Evolutionary conservation across 2,329 filamentous ascomycete species (phyloP).

Genomic region (Hypocreales sp.): DNA sequence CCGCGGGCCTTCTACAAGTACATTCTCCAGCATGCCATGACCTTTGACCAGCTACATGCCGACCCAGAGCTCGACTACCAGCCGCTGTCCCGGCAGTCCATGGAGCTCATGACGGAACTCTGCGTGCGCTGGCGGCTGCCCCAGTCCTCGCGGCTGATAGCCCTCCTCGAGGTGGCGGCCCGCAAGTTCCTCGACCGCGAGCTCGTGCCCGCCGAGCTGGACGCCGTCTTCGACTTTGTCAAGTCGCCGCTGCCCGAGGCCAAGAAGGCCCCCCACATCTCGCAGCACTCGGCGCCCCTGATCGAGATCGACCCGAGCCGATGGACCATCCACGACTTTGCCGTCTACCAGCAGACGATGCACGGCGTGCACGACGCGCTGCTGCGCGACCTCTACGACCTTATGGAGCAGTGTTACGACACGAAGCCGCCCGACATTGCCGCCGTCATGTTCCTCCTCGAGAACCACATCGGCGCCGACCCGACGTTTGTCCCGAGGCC

Average conservation of each 20-base stretch:
- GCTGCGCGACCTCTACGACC: conserved; percentile 72
- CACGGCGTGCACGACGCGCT: conserved; percentile 64
- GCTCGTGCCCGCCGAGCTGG: conserved; percentile 65
- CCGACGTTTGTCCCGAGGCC: conserved; percentile 55
- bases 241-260: conserved; percentile 56
- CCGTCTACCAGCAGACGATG: conserved; percentile 60
- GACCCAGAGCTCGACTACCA: conserved; percentile 31
- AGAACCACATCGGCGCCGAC: conserved; percentile 70
- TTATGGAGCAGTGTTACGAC: conserved; percentile 81
- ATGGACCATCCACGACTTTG: conserved; percentile 57
- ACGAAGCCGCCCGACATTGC: conserved; percentile 71
- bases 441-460: conserved; percentile 63
- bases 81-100: conserved; percentile 60
- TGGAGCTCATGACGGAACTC: conserved; percentile 72
- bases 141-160: conserved; percentile 60
- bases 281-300: conserved; percentile 33
- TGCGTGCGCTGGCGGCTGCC: conserved; percentile 82
- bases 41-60: conserved; percentile 43
- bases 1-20: conserved; percentile 70
- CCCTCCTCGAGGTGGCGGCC: conserved; percentile 71
- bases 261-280: conserved; percentile 45
- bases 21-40: conserved; percentile 63
- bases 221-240: conserved; percentile 66
- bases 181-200: conserved; percentile 79
- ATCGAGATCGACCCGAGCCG: conserved; percentile 39